These are phyloP conservation scores for Akebia trifoliata DNA, from an alignment of 164 flowering plant species.

Conservation along the genomic window DNA sequence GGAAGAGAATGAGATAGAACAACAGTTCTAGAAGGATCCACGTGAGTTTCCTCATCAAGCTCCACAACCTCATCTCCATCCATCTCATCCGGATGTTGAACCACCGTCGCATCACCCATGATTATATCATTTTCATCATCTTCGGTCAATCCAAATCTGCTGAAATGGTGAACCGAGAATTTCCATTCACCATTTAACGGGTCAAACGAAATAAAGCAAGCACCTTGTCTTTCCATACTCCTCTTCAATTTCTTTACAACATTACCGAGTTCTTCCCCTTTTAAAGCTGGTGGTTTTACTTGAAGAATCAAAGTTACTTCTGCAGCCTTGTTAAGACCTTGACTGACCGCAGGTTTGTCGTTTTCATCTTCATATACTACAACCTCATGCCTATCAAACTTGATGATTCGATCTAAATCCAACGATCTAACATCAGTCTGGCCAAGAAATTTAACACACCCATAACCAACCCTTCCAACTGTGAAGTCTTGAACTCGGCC, in stretches of 20 bases:
- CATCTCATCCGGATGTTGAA: constrained; percentile 32
- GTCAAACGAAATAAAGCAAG: constrained; percentile 65
- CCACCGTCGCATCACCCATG: constrained; percentile 53
- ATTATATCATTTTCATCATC: constrained; percentile 82
- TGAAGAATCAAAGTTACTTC: constrained; percentile 70
- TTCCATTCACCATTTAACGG: constrained; percentile 66
- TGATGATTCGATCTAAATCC: constrained; percentile 63
- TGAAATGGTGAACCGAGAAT: constrained; percentile 80
- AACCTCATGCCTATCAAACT: constrained; percentile 58
- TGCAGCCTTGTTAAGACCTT: constrained; percentile 88
- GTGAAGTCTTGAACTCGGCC: constrained; percentile 58
- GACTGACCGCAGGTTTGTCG: constrained; percentile 69
- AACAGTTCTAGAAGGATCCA: constrained; percentile 28
- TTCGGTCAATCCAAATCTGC: constrained; percentile 86
- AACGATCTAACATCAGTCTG: constrained; percentile 82
- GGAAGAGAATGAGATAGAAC: constrained; percentile 92
- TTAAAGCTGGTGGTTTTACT: constrained; percentile 9
- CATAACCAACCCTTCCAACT: constrained; percentile 86
- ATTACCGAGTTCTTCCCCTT: constrained; percentile 13
- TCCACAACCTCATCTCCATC: constrained; percentile 39
- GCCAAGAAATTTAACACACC: constrained; percentile 63
- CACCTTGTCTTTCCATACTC: constrained; percentile 67
- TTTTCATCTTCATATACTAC: constrained; percentile 79
- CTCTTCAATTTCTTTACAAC: constrained; percentile 40
- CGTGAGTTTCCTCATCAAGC: constrained; percentile 36